A percentile compares a stretch with the other conserved stretches of the same genome.
These are phyloP conservation scores for Meripilus lineatus DNA, from an alignment of 1,284 basidiomycete genomes.

Conservation along the genomic window DNA sequence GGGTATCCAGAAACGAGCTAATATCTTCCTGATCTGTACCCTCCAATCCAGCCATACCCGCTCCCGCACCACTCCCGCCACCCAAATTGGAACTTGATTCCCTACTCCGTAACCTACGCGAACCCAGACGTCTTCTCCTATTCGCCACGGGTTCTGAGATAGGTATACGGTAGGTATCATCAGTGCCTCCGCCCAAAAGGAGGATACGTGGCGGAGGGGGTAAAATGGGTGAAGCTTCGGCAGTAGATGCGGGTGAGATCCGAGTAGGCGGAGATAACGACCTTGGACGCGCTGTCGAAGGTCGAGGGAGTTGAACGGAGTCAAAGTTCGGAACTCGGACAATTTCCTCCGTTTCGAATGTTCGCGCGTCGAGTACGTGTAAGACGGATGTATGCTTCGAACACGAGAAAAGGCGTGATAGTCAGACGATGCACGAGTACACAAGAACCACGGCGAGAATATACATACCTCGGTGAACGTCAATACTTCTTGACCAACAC, in stretches of 20 bases:
- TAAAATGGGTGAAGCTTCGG: slow-evolving; percentile 4
- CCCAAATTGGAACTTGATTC: not conserved
- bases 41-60: slow-evolving; percentile 24
- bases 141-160: slow-evolving; percentile 16
- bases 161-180: slow-evolving; percentile 52
- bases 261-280: slow-evolving; percentile 21
- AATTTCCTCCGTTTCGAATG: slow-evolving; percentile 72
- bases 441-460: not conserved
- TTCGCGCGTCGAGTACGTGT: slow-evolving; percentile 76
- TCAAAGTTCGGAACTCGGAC: slow-evolving; percentile 52
- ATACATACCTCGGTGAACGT: slow-evolving; percentile 75
- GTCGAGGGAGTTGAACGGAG: slow-evolving; percentile 19
- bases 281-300: slow-evolving; percentile 19
- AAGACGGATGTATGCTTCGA: slow-evolving; percentile 66
- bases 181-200: slow-evolving; percentile 39
- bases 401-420: slow-evolving; percentile 3
- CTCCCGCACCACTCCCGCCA: slow-evolving; percentile 9
- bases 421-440: slow-evolving; percentile 4
- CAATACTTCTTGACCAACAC: slow-evolving; percentile 59
- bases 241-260: slow-evolving; percentile 14
- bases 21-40: slow-evolving; percentile 36
- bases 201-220: slow-evolving; percentile 34
- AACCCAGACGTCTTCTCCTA: slow-evolving; percentile 11
- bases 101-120: slow-evolving; percentile 13
- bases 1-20: slow-evolving; percentile 53